phyloP scores from a whole-genome alignment of 805 yeast genomes.

The Ogataea populi-albae region DNA sequence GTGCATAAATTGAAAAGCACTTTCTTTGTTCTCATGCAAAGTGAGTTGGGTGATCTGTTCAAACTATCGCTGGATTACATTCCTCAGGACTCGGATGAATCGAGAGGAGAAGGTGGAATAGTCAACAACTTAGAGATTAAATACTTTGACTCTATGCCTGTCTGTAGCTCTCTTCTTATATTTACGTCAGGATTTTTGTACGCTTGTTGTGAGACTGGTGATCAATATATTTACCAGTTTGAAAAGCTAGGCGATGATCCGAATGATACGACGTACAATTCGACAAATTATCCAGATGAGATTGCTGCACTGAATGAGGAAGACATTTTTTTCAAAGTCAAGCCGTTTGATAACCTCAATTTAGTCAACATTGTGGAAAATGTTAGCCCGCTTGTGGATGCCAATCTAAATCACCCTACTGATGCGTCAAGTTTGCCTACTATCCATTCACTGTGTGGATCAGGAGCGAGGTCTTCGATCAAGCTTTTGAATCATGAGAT shows the following conservation, averaged over 20 bases:
- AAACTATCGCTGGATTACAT: conserved; percentile 55
- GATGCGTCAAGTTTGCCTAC: conserved; percentile 38
- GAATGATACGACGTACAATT: conserved; percentile 34
- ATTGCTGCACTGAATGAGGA: conserved; percentile 27
- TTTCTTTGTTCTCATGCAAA: conserved; percentile 71
- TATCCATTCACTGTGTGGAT: conserved; percentile 42
- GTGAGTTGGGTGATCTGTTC: conserved; percentile 69
- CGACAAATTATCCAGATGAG: conserved; percentile 35
- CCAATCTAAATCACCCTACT: conserved; percentile 35
- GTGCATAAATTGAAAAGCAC: conserved; percentile 62
- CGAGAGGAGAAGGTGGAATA: conserved; percentile 31
- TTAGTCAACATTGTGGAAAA: conserved; percentile 49
- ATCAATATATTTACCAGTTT: conserved; percentile 73
- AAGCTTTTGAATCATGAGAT: conserved; percentile 56
- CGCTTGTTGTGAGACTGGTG: conserved; percentile 60
- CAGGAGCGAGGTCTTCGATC: conserved; percentile 43
- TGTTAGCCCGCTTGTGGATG: conserved; percentile 52
- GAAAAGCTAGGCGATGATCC: conserved; percentile 63
- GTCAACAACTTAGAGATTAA: conserved; percentile 46
- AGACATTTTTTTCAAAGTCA: conserved; percentile 28
- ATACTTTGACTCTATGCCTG: conserved; percentile 77
- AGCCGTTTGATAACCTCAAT: conserved; percentile 52
- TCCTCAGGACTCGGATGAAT: conserved; percentile 38
- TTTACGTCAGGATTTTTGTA: conserved; percentile 75
- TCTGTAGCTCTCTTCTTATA: conserved; percentile 52